These are phyloP conservation scores for Cornus kousa DNA, from an alignment of 148 eudicot species.

Conservation along the genomic window DNA sequence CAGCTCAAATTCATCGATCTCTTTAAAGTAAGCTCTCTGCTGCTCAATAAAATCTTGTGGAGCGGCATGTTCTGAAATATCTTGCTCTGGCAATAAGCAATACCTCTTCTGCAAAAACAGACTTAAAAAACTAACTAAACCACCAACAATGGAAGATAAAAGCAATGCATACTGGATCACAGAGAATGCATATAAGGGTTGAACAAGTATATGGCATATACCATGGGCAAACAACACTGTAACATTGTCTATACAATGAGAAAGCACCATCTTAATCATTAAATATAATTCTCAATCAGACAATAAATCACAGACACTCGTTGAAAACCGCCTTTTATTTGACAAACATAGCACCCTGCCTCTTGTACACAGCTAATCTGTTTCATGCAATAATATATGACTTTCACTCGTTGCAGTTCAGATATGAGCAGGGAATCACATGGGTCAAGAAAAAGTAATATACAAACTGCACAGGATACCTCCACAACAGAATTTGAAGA, in stretches of 20 bases:
- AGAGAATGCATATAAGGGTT: background rate
- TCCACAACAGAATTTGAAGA: background rate
- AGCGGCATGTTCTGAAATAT: constrained; percentile 9
- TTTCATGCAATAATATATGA: background rate
- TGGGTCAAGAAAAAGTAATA: background rate
- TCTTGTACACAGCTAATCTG: background rate
- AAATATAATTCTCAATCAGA: background rate
- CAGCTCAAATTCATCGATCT: constrained; percentile 47
- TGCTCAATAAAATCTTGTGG: constrained; percentile 39
- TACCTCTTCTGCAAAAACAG: constrained; percentile 31
- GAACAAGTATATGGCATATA: background rate
- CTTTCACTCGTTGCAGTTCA: background rate
- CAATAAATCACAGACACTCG: background rate
- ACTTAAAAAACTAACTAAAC: background rate
- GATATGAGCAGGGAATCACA: background rate
- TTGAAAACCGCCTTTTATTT: background rate
- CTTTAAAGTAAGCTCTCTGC: constrained; percentile 45
- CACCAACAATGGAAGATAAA: background rate
- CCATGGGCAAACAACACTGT: background rate
- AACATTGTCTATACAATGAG: background rate
- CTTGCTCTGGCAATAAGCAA: constrained; percentile 8
- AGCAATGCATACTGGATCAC: background rate
- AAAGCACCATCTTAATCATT: background rate
- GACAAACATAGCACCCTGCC: background rate
- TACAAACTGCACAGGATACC: background rate